A percentile compares a stretch with the other conserved stretches of the same genome.
phyloP scores from a whole-genome alignment of 1,284 basidiomycete genomes.

The Malassezia cuniculi region DNA sequence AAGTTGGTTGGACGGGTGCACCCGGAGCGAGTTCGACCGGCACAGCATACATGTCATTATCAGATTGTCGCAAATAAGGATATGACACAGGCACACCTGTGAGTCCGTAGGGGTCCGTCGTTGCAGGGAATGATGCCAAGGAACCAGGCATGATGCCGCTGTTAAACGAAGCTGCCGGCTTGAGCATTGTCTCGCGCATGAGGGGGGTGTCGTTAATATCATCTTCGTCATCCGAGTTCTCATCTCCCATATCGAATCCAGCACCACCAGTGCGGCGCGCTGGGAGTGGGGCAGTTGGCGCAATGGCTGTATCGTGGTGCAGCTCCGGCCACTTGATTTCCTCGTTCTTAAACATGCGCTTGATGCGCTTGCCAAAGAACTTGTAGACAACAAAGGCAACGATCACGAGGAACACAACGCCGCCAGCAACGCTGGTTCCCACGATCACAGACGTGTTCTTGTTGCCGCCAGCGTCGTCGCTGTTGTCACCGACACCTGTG shows the following conservation, averaged over 20 bases:
- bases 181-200: constrained; percentile 7
- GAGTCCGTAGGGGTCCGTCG: no score
- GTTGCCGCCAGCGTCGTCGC: no score
- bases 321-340: constrained; percentile 45
- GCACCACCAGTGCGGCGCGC: constrained; percentile 38
- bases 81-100: no score
- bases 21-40: no score
- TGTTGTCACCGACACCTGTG: no score
- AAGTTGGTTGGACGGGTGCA: no score
- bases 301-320: constrained; percentile 29
- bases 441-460: constrained; percentile 34
- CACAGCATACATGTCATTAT: no score
- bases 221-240: constrained; percentile 24
- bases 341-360: constrained; percentile 25
- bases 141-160: no score
- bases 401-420: constrained; percentile 27
- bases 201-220: constrained; percentile 2
- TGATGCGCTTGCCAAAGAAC: constrained; percentile 26
- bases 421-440: constrained; percentile 35
- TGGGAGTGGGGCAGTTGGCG: constrained; percentile 25
- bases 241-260: constrained; percentile 42
- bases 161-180: constrained; percentile 1
- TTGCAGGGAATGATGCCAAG: no score
- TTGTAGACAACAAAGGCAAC: constrained; percentile 34
- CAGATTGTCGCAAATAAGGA: no score